Base-by-base conservation (phyloP, 768 basidiomycete species). In the Boletus huronensis region DNA sequence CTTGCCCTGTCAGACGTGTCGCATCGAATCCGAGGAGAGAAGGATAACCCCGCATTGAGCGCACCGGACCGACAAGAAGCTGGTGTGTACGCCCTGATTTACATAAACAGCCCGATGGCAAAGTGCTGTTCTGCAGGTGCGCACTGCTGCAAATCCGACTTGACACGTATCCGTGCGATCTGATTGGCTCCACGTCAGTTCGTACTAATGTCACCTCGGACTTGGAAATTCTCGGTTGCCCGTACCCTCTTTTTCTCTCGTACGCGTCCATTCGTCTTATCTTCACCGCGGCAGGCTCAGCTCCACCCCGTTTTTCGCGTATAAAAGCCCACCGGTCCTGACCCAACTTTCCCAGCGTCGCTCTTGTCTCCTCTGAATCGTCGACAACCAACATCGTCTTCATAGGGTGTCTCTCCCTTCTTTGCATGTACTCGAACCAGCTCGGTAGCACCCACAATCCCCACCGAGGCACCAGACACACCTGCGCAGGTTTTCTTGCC, bases 381-480 rank as follows among this genome's bases (percentile, higher is more conserved):
- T 54, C 25, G 42, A 43, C 41, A 32, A 32, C 3, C 57, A 16
- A 52, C 58, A 41, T 55, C 56, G 36, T 57, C 51, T 55, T 52
- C 61, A 48, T 55, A 54, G 66, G 59, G 70, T 61, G 49, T n/a
- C 54, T 70, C 11, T 77, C 72, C 76, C 75, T 66, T 66, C 69
- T 64, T 78, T 91, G 88, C 82, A 95, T 94, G 93, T 96, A 87
- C 90, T 91, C 89, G 61, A 94, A 94, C 89, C 86, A 87, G 73
- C 88, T 95, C 63, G 86, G 87, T 74, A 90, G 87, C 74, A 78
- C 83, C 62, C 93, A 95, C 78, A 95, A 95, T 77, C 80, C 82
- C 65, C 82, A 89, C 78, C 81, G 91, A 84, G 93, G 93, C 78
- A 72, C 67, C 66, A 93, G 89, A 71, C 93, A 95, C 80, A 84